Percentiles rank a stretch among this genome's conserved stretches.
phyloP scores from a whole-genome alignment of 495 filamentous ascomycete genomes.

The Sordaria brevicollis region DNA sequence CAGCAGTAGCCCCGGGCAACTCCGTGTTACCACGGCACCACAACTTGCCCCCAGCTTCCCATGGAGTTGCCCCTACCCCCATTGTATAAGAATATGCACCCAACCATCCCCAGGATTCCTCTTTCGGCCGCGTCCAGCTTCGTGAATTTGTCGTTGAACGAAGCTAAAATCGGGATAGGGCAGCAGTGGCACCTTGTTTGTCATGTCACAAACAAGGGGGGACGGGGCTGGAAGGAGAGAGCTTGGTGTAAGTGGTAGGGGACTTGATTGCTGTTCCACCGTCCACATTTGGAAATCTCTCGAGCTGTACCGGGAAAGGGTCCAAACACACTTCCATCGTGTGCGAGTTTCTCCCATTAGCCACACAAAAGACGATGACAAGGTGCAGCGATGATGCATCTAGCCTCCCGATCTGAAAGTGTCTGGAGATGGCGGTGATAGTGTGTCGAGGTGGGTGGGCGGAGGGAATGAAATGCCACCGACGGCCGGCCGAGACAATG shows the following conservation, averaged over 20 bases:
- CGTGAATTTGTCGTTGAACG: neutral
- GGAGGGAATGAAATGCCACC: neutral
- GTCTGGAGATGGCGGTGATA: neutral
- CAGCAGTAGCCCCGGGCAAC: neutral
- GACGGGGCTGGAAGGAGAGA: neutral
- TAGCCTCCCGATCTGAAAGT: neutral
- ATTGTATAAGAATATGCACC: neutral
- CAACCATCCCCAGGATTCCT: neutral
- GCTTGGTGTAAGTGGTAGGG: neutral
- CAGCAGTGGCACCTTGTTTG: neutral
- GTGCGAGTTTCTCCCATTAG: neutral
- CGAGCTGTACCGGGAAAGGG: neutral
- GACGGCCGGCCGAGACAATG: neutral
- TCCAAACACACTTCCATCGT: neutral
- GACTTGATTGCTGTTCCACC: neutral
- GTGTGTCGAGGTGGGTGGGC: neutral
- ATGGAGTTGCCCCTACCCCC: neutral
- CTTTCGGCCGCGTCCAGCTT: neutral
- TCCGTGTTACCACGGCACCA: neutral
- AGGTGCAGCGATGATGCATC: neutral
- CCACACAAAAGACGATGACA: neutral
- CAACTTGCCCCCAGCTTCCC: neutral
- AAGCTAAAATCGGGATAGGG: neutral
- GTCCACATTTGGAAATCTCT: neutral
- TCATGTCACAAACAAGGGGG: neutral